Evolutionary conservation across 2,329 filamentous ascomycete species (phyloP).

Genomic region (Triangularia setosa): DNA sequence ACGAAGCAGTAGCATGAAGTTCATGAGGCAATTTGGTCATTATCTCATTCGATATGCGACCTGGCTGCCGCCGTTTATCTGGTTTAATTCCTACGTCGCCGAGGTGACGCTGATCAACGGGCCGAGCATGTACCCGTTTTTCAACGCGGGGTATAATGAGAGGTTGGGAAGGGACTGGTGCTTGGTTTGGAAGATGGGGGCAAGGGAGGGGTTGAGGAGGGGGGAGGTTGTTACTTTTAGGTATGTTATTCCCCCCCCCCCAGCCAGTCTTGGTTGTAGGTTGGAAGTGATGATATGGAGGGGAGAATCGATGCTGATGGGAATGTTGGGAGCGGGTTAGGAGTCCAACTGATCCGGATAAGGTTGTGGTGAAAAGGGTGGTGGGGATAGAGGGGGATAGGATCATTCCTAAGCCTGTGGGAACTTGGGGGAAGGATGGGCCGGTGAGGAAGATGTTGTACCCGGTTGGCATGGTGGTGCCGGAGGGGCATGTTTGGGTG

Average conservation of each 20-base stretch:
- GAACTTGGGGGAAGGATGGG: slow-evolving; percentile 79
- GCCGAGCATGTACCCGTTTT: slow-evolving; percentile 71
- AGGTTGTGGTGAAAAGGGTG: slow-evolving; percentile 74
- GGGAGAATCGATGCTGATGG: background rate
- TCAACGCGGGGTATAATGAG: slow-evolving; percentile 63
- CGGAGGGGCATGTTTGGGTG: slow-evolving; percentile 86
- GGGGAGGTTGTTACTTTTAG: slow-evolving; percentile 74
- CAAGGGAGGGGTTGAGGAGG: slow-evolving; percentile 55
- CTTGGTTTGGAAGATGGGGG: slow-evolving; percentile 56
- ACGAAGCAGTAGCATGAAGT: slow-evolving; percentile 14
- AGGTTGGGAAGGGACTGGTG: slow-evolving; percentile 53
- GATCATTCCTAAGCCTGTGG: slow-evolving; percentile 63
- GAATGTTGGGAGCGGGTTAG: slow-evolving; percentile 41
- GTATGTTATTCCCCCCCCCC: slow-evolving; percentile 41
- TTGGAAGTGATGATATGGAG: background rate
- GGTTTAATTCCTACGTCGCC: slow-evolving; percentile 58
- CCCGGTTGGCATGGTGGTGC: slow-evolving; percentile 64
- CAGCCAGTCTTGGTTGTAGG: background rate
- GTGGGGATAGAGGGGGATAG: slow-evolving; percentile 77
- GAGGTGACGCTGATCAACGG: slow-evolving; percentile 57
- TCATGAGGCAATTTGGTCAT: slow-evolving; percentile 38
- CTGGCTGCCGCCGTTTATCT: slow-evolving; percentile 60
- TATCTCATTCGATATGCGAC: slow-evolving; percentile 52
- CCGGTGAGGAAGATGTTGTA: slow-evolving; percentile 73
- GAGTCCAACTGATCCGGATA: slow-evolving; percentile 66